Percentiles rank a stretch among this genome's conserved stretches.
phyloP scores from a whole-genome alignment of 306 rosid species.

The Medicago arabica region DNA sequence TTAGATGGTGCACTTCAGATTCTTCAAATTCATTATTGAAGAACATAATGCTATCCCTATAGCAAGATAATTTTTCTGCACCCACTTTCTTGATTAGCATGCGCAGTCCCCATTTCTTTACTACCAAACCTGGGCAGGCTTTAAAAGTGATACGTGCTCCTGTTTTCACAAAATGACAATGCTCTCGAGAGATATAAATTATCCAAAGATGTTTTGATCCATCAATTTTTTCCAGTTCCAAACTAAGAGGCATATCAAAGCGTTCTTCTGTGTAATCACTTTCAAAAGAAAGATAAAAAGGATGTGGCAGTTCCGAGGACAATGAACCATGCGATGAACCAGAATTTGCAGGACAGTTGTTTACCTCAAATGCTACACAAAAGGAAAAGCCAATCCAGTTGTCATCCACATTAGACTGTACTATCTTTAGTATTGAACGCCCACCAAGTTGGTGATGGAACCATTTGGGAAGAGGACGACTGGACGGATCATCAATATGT shows the following conservation, averaged over 20 bases:
- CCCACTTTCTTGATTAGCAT: not conserved
- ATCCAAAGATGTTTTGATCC: not conserved
- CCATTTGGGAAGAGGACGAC: not conserved
- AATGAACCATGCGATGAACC: not conserved
- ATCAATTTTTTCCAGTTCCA: not conserved
- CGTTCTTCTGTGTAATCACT: not conserved
- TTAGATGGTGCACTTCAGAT: not conserved
- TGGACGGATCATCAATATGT: not conserved
- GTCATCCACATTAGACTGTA: not conserved
- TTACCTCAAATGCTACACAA: constrained; percentile 22
- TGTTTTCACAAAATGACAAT: not conserved
- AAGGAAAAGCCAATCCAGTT: constrained; percentile 1
- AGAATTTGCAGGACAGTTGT: not conserved
- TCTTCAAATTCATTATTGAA: not conserved
- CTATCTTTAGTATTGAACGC: not conserved
- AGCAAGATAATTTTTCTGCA: too few species aligned
- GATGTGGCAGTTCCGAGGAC: not conserved
- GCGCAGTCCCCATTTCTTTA: too few species aligned
- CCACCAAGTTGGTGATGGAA: not conserved
- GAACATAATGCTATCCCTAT: too few species aligned
- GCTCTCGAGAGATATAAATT: not conserved
- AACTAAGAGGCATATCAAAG: not conserved
- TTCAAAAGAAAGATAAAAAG: constrained; percentile 3
- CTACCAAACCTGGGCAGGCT: too few species aligned
- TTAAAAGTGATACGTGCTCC: not conserved